phyloP scores from a whole-genome alignment of 2,329 filamentous ascomycete species.

The Alternaria rosae region DNA sequence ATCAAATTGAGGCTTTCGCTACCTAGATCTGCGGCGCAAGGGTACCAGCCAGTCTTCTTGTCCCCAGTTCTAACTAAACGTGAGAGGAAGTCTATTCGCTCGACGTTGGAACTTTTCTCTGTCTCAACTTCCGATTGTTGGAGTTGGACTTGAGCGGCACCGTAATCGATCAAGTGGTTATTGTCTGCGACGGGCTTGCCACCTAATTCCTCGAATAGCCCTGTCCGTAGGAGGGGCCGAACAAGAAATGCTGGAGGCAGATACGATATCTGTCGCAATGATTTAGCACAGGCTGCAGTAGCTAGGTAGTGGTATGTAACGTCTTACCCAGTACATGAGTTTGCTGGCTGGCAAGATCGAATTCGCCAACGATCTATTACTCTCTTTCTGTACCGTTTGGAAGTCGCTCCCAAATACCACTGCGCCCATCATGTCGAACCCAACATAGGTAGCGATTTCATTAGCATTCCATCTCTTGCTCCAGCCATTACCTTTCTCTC shows the following conservation, averaged over 20 bases:
- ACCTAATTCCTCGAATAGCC: slow-evolving; percentile 26
- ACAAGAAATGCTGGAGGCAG: slow-evolving; percentile 19
- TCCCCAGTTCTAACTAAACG: slow-evolving; percentile 52
- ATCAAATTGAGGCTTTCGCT: slow-evolving; percentile 56
- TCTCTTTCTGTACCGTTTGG: slow-evolving; percentile 40
- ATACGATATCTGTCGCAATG: background rate
- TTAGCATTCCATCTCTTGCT: slow-evolving; percentile 51
- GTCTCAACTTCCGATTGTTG: background rate
- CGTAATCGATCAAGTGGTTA: slow-evolving; percentile 34
- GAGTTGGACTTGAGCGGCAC: slow-evolving; percentile 19
- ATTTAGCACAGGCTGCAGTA: slow-evolving; percentile 23
- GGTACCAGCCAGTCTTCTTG: slow-evolving; percentile 48
- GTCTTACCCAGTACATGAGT: slow-evolving; percentile 34
- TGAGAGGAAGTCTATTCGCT: slow-evolving; percentile 52
- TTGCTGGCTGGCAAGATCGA: slow-evolving; percentile 28
- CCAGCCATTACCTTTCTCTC: slow-evolving; percentile 38
- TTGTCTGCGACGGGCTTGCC: slow-evolving; percentile 33
- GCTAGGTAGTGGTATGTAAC: slow-evolving; percentile 4
- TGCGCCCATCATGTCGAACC: slow-evolving; percentile 58
- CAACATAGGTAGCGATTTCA: slow-evolving; percentile 49
- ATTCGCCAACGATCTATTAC: slow-evolving; percentile 38
- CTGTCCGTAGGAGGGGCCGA: slow-evolving; percentile 27
- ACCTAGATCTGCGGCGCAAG: slow-evolving; percentile 51
- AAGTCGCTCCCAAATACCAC: slow-evolving; percentile 50
- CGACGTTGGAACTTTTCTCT: slow-evolving; percentile 18